Evolutionary conservation across 1,284 basidiomycete species (phyloP), one percentile per base, ranked within the genome.

Genomic region (Rhodotorula sp.): DNA sequence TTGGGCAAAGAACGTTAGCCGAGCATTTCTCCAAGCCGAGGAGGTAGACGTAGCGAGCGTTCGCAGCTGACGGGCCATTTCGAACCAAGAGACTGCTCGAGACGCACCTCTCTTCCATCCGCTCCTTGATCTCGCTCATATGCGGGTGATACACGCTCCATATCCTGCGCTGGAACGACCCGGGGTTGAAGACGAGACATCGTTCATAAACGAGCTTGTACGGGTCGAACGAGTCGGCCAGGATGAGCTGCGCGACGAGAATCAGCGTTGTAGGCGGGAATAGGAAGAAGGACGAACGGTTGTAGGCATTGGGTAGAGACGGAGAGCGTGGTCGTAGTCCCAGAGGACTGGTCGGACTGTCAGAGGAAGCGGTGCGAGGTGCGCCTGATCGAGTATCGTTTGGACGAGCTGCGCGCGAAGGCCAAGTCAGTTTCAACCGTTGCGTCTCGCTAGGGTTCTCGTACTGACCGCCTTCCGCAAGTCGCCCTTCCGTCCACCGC

Each of bases 131-230:
- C 64, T 78, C 31, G 74, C 72, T 22, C 66, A 75, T 70, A 28
- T 73, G 68, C 46, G 80, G 80, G 53, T 81, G 79, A 66, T 80
- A 81, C 3, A 79, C 80, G 20, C 76, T 75, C 80, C 80, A 81
- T 0, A 75, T 62, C 37, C 69, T 68, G 22, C 80, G 78, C 28
- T 75, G 62, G 67, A 79, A 80, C 2, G 78, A 77, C 20, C 96
- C 95, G 0, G 96, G 96, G 80, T 99, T 99, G 84, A 99, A 94
- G 40, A 99, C 96, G 81, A 98, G 95, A 78, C 96, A 99, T 10
- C 92, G 93, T 62, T 95, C 94, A 79, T 99, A 99, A 1, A 94
- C 99, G 74, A 98, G 84, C 77, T 96, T 93, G 80, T 92, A 99
- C 48, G 91, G 86, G 78, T 98, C 94, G 79, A 96, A 98, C 80